Percentiles rank a stretch among this genome's conserved stretches.
These are phyloP conservation scores for Pythium monospermum DNA, from an alignment of 352 stramenopile genomes.

Conservation along the genomic window DNA sequence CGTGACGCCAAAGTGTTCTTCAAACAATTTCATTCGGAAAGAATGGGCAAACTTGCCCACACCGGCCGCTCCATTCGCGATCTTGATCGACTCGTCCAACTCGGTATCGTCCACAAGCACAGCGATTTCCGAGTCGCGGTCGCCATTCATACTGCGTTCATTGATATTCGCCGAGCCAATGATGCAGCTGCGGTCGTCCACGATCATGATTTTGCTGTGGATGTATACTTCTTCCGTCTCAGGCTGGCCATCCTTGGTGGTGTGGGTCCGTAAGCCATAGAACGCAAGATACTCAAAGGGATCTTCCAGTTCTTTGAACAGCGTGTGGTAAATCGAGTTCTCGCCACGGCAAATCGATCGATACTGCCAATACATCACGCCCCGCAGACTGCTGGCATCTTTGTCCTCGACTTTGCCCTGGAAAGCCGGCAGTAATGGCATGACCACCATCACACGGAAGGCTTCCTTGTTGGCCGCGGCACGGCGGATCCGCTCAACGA, in stretches of 20 bases:
- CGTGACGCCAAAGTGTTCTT: slow-evolving; percentile 74
- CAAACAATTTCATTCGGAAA: slow-evolving; percentile 85
- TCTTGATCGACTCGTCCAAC: slow-evolving; percentile 46
- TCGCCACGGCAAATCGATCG: slow-evolving; percentile 78
- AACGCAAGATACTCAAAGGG: slow-evolving; percentile 88
- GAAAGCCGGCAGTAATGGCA: slow-evolving; percentile 81
- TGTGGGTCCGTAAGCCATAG: slow-evolving; percentile 72
- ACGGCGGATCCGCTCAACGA: slow-evolving; percentile 71
- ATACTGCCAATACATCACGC: slow-evolving; percentile 88
- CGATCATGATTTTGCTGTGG: slow-evolving; percentile 91
- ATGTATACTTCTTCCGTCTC: slow-evolving; percentile 83
- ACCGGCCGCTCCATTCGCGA: slow-evolving; percentile 36
- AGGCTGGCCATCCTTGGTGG: slow-evolving; percentile 28
- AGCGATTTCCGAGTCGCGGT: slow-evolving; percentile 86
- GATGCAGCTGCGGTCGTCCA: slow-evolving; percentile 74
- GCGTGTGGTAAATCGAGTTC: slow-evolving; percentile 75
- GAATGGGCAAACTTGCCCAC: slow-evolving; percentile 81
- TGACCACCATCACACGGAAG: slow-evolving; percentile 83
- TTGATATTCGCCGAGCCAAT: slow-evolving; percentile 87
- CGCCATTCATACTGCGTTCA: slow-evolving; percentile 81
- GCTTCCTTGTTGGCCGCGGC: slow-evolving; percentile 77
- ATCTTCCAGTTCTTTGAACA: slow-evolving; percentile 75
- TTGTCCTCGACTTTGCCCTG: slow-evolving; percentile 75
- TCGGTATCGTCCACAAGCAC: slow-evolving; percentile 78
- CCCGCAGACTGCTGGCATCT: slow-evolving; percentile 71